Base-by-base conservation (phyloP, 148 eudicot genomes). In the Nyssa sinensis region DNA sequence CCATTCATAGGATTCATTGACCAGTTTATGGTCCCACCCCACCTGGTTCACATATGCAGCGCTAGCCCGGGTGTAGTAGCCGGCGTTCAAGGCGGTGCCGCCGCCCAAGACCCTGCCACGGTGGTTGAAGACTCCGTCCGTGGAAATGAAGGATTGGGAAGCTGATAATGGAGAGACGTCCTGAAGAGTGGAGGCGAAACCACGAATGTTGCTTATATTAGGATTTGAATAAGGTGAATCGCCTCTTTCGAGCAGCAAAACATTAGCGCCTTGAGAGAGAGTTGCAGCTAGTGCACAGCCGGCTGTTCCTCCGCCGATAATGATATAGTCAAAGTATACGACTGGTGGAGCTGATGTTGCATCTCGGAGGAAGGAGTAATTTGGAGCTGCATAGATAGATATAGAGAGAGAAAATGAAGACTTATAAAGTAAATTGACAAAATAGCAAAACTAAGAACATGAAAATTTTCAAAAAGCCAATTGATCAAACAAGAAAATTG, bases 231-330 rank as follows among this genome's bases (percentile, higher is more conserved):
- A 92, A 4, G 98, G 97, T 1, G 81, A 74, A 14, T 88, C 96
- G 13, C 98, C 98, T 76, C 98, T 66, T 80, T 94, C 98, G 0
- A 94, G 87, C 14, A 94, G 10, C 19, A 92, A 67, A 7, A 92
- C 96, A 1, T 74, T 88, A 37, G 89, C 82, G 0, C 81, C 67
- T 60, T 75, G 59, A 0, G 98, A 92, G 27, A 94, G 88, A 7
- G 96, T 92, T 10, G 98, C 93, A 0, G 96, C 86, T 59, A 94
- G 78, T 6, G 92, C 67, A 41, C 97, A 94, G 41, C 98, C 97
- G 0, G 92, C 81, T 7, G 98, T 90, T 65, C 98, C 98, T 8
- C 97, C 98, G 0, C 98, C 98, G 17, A 94, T 44, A 7, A 94
- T 66, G 29, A 94, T 91, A 93, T 94, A 94, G 72, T 92, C 96